Evolutionary conservation across 2,329 filamentous ascomycete genomes (phyloP).

Genomic region (Fusarium sublunatum): DNA sequence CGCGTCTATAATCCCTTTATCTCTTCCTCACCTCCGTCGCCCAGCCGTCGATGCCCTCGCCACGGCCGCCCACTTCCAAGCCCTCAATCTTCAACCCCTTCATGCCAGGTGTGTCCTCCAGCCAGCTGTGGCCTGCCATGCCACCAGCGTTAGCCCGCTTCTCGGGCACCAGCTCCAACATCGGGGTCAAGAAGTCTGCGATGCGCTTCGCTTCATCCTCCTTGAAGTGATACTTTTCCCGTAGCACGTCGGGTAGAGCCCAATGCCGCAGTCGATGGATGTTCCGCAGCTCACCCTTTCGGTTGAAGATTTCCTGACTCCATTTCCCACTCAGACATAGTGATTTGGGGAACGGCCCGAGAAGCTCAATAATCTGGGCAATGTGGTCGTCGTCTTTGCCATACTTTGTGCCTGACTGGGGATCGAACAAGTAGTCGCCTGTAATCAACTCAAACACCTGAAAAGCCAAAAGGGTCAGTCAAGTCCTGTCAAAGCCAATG

Average conservation of each 20-base stretch:
- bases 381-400: slow-evolving; percentile 99
- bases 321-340: slow-evolving; percentile 94
- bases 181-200: slow-evolving; percentile 84
- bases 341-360: slow-evolving; percentile 92
- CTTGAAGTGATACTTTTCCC: slow-evolving; percentile 96
- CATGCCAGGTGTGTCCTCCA: slow-evolving; percentile 91
- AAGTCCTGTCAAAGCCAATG: not conserved
- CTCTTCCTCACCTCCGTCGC: slow-evolving; percentile 87
- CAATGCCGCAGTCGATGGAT: slow-evolving; percentile 97
- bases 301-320: slow-evolving; percentile 98
- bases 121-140: slow-evolving; percentile 87
- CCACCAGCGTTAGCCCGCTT: slow-evolving; percentile 94
- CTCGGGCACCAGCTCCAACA: slow-evolving; percentile 90
- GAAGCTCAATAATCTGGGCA: slow-evolving; percentile 96
- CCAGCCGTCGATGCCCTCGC: slow-evolving; percentile 96
- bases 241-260: slow-evolving; percentile 90
- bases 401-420: slow-evolving; percentile 98
- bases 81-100: slow-evolving; percentile 77
- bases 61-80: slow-evolving; percentile 81
- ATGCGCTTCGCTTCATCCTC: slow-evolving; percentile 82
- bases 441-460: slow-evolving; percentile 98
- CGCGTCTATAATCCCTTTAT: slow-evolving; percentile 55
- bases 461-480: slow-evolving; percentile 20
- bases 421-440: slow-evolving; percentile 97
- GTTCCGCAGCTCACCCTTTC: slow-evolving; percentile 95